Base-by-base conservation (phyloP, 2,329 filamentous ascomycete genomes). In the Talaromyces sp. region DNA sequence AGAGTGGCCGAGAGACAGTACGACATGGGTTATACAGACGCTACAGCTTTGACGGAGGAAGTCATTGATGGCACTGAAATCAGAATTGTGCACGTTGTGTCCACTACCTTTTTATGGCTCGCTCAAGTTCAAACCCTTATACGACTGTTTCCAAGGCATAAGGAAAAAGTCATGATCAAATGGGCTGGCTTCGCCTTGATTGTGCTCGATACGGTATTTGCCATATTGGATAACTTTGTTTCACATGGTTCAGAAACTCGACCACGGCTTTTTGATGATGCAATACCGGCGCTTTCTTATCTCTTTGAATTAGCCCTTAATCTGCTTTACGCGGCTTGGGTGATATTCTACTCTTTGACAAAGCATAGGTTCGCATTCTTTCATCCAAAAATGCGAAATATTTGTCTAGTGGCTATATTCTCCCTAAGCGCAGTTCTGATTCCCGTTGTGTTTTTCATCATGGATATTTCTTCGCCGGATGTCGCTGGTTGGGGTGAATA, bases 161-260 rank as follows among this genome's bases (percentile, higher is more conserved):
- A 95, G 68, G 94, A 99, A 75, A 97, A 97, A 76, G 87, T 97
- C 54, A 89, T 97, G 64, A 99, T 99, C 76, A 97, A 97, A 77
- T 99, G 93, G 93, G 91, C 93, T 15, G 94, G 93, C 1, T 97
- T 97, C 70, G 91, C 89, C 2, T 83, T 99, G 58, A 97, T 99
- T 67, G 84, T 91, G 0, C 81, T 97, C 60, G 93, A 97, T 70
- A 87, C 93, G 43, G 85, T 92, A 10, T 99, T 99, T 73, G 92
- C 89, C 68, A 91, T 89, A 50, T 82, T 97, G 59, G 95, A 97
- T 78, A 94, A 89, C 67, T 97, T 97, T 68, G 72, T 84, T 53
- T 81, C 82, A 31, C 77, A 82, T 53, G 66, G 65, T 5, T 68
- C 67, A 15, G 68, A 66, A 8, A 72, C 72, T 13, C 82, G 85